Evolutionary conservation across 2,329 filamentous ascomycete genomes (phyloP).

Genomic region (Cladosporium sp.): DNA sequence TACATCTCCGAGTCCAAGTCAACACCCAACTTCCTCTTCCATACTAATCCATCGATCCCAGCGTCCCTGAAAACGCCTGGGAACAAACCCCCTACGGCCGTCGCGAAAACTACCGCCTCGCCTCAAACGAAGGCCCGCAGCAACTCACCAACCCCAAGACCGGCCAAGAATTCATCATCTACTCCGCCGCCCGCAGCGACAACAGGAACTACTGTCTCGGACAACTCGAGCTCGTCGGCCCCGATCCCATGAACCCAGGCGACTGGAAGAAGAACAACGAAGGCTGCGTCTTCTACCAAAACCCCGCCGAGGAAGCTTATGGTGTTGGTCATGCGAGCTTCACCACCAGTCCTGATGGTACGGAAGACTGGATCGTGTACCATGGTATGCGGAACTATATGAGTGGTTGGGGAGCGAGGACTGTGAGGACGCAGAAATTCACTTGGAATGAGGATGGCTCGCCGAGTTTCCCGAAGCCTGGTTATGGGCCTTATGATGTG

Average conservation of each 20-base stretch:
- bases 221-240: slow-evolving; percentile 46
- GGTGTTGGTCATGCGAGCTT: slow-evolving; percentile 51
- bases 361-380: slow-evolving; percentile 51
- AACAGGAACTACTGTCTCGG: slow-evolving; percentile 53
- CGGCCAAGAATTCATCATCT: slow-evolving; percentile 47
- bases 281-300: slow-evolving; percentile 49
- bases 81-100: slow-evolving; percentile 51
- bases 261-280: slow-evolving; percentile 47
- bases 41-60: slow-evolving; percentile 25
- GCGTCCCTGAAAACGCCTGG: slow-evolving; percentile 46
- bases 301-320: slow-evolving; percentile 41
- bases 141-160: slow-evolving; percentile 47
- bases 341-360: slow-evolving; percentile 44
- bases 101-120: slow-evolving; percentile 42
- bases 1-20: not conserved
- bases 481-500: slow-evolving; percentile 45
- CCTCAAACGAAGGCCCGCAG: slow-evolving; percentile 49
- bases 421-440: slow-evolving; percentile 48
- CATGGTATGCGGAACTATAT: slow-evolving; percentile 49
- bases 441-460: slow-evolving; percentile 44
- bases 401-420: slow-evolving; percentile 45
- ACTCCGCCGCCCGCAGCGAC: slow-evolving; percentile 47
- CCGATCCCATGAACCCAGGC: slow-evolving; percentile 46
- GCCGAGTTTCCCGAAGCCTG: slow-evolving; percentile 46
- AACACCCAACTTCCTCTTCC: not conserved